Evolutionary conservation across 352 stramenopile species (phyloP).

Genomic region (Thraustotheca clavata): DNA sequence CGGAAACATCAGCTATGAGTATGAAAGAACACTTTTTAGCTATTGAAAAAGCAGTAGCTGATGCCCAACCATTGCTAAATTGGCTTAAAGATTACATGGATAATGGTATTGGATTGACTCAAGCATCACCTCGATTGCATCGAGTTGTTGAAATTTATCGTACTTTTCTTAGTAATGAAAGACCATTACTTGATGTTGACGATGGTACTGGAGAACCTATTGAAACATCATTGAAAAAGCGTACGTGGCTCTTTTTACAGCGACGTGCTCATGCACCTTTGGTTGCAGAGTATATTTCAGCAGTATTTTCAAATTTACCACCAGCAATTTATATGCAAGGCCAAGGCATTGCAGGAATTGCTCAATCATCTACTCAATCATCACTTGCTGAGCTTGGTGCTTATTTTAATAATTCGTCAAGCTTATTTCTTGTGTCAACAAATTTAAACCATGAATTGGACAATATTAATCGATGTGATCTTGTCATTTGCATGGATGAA

Average conservation of each 20-base stretch:
- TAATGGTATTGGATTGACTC: constrained; percentile 19
- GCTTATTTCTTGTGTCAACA: constrained; percentile 68
- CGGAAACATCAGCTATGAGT: constrained; percentile 48
- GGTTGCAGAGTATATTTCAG: constrained; percentile 67
- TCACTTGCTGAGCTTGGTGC: constrained; percentile 36
- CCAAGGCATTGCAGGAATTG: constrained; percentile 35
- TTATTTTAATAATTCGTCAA: constrained; percentile 44
- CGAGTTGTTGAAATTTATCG: constrained; percentile 45
- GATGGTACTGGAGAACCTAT: not conserved
- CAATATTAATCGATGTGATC: constrained; percentile 46
- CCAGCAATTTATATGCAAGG: constrained; percentile 71
- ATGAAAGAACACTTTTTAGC: not conserved
- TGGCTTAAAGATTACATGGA: not conserved
- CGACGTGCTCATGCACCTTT: constrained; percentile 58
- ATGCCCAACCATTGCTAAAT: not conserved
- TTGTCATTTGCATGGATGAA: constrained; percentile 74
- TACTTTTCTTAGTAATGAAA: constrained; percentile 35
- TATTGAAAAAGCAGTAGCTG: not conserved
- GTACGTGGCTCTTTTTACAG: constrained; percentile 59
- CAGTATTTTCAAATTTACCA: constrained; percentile 35
- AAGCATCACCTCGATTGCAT: constrained; percentile 42
- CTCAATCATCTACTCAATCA: not conserved
- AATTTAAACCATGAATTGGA: constrained; percentile 49
- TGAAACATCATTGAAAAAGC: not conserved
- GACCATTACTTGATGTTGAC: not conserved